Evolutionary conservation across 805 yeast species (phyloP).

Genomic region (Yarrowia sp.): DNA sequence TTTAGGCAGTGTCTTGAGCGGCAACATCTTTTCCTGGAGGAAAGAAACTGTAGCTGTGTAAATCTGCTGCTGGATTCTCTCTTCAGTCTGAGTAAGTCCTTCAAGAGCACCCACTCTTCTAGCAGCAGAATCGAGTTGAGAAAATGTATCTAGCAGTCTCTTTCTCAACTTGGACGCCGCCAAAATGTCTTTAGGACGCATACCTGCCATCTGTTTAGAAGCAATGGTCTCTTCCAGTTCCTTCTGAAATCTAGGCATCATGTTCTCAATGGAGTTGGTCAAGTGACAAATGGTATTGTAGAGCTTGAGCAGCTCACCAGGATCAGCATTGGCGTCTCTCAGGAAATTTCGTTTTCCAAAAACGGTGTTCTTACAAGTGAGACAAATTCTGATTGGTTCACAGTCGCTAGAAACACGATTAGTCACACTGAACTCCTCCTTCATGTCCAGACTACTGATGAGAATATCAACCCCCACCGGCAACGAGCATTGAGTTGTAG

Average conservation of each 20-base stretch:
- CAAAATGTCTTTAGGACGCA: slow-evolving; percentile 31
- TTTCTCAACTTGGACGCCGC: slow-evolving; percentile 46
- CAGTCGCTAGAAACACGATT: slow-evolving; percentile 25
- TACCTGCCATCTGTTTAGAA: slow-evolving; percentile 37
- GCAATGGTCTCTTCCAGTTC: slow-evolving; percentile 37
- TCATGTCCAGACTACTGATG: slow-evolving; percentile 35
- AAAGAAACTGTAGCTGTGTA: slow-evolving; percentile 56
- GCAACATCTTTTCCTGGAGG: slow-evolving; percentile 65
- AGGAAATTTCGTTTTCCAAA: slow-evolving; percentile 54
- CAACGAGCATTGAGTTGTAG: slow-evolving; percentile 64
- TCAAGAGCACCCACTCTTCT: slow-evolving; percentile 38
- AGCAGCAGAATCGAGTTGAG: slow-evolving; percentile 51
- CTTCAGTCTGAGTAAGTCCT: slow-evolving; percentile 43
- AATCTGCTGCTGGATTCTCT: slow-evolving; percentile 52
- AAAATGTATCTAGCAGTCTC: slow-evolving; percentile 50
- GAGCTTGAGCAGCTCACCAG: slow-evolving; percentile 32
- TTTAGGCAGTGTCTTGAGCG: slow-evolving; percentile 59
- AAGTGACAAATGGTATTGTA: slow-evolving; percentile 1
- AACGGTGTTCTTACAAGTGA: slow-evolving; percentile 61
- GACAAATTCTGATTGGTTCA: slow-evolving; percentile 53
- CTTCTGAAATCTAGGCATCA: slow-evolving; percentile 47
- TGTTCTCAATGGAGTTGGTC: slow-evolving; percentile 2
- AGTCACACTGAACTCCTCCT: slow-evolving; percentile 1
- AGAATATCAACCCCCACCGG: slow-evolving; percentile 54
- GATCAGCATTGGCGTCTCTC: slow-evolving; percentile 42